Conservation (phyloP, 768 basidiomycete species). For the Boletellus ananas region DNA sequence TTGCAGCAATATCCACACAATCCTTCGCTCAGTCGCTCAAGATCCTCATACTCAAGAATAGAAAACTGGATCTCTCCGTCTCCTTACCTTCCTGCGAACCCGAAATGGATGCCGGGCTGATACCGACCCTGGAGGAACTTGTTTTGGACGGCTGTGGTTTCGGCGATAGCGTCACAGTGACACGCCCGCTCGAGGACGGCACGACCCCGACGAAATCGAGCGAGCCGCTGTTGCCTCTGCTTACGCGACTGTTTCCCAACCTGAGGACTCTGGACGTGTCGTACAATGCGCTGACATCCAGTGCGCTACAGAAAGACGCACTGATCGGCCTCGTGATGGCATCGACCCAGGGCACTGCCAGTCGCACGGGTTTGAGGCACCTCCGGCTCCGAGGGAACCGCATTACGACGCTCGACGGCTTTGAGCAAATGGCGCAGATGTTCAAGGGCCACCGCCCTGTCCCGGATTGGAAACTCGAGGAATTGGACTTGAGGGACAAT, state of each 20-base stretch:
- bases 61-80: slow-evolving; percentile 66
- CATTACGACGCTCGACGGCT: slow-evolving; percentile 57
- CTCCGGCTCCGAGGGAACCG: slow-evolving; percentile 68
- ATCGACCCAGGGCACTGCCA: slow-evolving; percentile 23
- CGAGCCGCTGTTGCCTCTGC: slow-evolving; percentile 54
- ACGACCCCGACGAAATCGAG: slow-evolving; percentile 41
- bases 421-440: slow-evolving; percentile 54
- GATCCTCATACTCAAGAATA: slow-evolving; percentile 55
- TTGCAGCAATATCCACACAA: slow-evolving; percentile 57
- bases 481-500: slow-evolving; percentile 80
- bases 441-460: slow-evolving; percentile 65
- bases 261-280: slow-evolving; percentile 68
- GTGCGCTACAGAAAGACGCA: slow-evolving; percentile 45
- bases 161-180: slow-evolving; percentile 52
- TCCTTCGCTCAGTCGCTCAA: slow-evolving; percentile 58
- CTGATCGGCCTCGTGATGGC: slow-evolving; percentile 52
- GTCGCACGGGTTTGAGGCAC: slow-evolving; percentile 56
- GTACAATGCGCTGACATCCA: slow-evolving; percentile 64
- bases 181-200: slow-evolving; percentile 32
- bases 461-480: slow-evolving; percentile 72
- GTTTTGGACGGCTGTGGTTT: slow-evolving; percentile 71
- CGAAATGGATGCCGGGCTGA: slow-evolving; percentile 34
- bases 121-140: slow-evolving; percentile 73
- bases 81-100: slow-evolving; percentile 42
- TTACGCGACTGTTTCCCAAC: slow-evolving; percentile 67